Evolutionary conservation across 192 early-diverging fungal genomes (phyloP).

Genomic region (Kickxella alabastrina): DNA sequence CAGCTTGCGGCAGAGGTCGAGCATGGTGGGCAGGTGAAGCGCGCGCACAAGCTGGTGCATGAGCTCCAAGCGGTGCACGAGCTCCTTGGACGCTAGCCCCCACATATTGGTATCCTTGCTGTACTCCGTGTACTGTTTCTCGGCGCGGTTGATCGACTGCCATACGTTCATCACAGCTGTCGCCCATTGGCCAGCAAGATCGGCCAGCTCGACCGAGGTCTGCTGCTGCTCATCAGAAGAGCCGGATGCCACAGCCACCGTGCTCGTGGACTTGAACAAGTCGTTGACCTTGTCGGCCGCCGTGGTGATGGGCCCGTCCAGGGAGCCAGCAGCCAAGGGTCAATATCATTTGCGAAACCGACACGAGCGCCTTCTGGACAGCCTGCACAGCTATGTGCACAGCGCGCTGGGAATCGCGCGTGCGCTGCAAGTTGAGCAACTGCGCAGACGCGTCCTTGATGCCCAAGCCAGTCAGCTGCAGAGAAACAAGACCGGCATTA

Average conservation of each 20-base stretch:
- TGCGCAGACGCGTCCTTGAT: not conserved
- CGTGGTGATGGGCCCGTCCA: slow-evolving; percentile 6
- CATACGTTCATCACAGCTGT: slow-evolving; percentile 44
- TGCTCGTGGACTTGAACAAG: not conserved
- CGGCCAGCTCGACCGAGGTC: slow-evolving; percentile 13
- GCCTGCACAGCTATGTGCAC: not conserved
- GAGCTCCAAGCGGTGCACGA: slow-evolving; percentile 24
- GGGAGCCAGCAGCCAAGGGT: slow-evolving; percentile 10
- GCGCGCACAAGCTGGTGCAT: slow-evolving; percentile 20
- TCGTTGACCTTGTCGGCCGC: not conserved
- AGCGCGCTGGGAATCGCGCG: not conserved
- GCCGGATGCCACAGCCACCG: not conserved
- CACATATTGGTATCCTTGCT: slow-evolving; percentile 16
- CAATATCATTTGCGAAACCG: no score
- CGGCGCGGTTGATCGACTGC: slow-evolving; percentile 35
- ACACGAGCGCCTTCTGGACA: not conserved
- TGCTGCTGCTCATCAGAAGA: no score
- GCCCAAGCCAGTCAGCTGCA: slow-evolving; percentile 12
- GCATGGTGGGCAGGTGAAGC: slow-evolving; percentile 29
- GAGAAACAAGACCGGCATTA: not conserved
- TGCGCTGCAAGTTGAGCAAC: not conserved
- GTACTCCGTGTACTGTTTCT: slow-evolving; percentile 9
- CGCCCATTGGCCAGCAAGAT: slow-evolving; percentile 25
- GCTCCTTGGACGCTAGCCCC: slow-evolving; percentile 40
- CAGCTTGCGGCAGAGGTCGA: slow-evolving; percentile 12